Percentiles rank a stretch among this genome's conserved stretches.
Conservation (phyloP, 2,329 filamentous ascomycete species). For the Falciphora oryzae region DNA sequence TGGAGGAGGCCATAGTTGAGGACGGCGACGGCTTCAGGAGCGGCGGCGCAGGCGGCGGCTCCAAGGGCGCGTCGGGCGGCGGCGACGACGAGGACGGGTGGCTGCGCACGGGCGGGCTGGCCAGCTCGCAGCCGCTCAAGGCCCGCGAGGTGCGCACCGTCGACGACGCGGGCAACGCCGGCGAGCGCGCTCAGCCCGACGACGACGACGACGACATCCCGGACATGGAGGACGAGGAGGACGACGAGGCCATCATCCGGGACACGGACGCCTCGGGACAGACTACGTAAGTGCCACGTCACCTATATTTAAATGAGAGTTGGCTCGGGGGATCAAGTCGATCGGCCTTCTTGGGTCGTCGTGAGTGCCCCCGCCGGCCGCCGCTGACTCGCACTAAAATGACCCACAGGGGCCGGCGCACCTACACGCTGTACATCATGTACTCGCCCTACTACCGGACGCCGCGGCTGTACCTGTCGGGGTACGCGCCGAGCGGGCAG, state of each 20-base stretch:
- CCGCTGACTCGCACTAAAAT: not conserved
- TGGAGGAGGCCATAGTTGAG: conserved; percentile 79
- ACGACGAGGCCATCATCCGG: conserved; percentile 92
- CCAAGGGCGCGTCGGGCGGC: conserved; percentile 26
- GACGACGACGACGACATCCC: conserved; percentile 80
- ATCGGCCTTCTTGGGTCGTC: too few species aligned
- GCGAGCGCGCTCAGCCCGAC: conserved; percentile 63
- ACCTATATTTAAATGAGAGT: too few species aligned
- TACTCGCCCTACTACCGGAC: conserved; percentile 97
- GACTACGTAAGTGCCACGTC: conserved; percentile 42
- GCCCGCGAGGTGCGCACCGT: conserved; percentile 79
- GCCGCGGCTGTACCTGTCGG: conserved; percentile 88
- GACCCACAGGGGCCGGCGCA: conserved; percentile 67
- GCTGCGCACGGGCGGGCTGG: conserved; percentile 79
- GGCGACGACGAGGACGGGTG: conserved; percentile 78
- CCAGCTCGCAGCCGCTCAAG: conserved; percentile 68
- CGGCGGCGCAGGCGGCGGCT: conserved; percentile 28
- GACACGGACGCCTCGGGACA: conserved; percentile 51
- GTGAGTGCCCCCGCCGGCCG: too few species aligned
- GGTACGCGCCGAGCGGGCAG: conserved; percentile 73
- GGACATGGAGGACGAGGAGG: conserved; percentile 97
- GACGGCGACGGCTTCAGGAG: conserved; percentile 63
- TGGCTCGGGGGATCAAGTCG: too few species aligned
- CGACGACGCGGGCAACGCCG: conserved; percentile 82
- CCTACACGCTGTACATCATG: conserved; percentile 98